Conservation (phyloP, 2,329 filamentous ascomycete species). For the Cylindrodendrum hubeiense region DNA sequence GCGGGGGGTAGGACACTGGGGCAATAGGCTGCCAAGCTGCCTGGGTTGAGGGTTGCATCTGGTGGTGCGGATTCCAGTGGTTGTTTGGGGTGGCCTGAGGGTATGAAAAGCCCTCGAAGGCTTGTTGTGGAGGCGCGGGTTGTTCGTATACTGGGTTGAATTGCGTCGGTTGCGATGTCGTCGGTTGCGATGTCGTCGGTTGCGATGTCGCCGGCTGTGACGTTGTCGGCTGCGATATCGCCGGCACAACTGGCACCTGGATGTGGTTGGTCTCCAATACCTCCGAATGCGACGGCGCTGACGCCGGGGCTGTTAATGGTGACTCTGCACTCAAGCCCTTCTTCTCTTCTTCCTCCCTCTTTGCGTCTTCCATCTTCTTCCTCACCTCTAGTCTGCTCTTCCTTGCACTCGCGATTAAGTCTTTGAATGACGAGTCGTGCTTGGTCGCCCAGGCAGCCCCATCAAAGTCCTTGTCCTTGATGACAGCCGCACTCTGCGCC, state of each 20-base stretch:
- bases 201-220: not conserved
- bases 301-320: not conserved
- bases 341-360: slow-evolving; percentile 32
- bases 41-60: not conserved
- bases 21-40: not conserved
- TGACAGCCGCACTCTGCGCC: slow-evolving; percentile 54
- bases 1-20: not conserved
- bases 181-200: not conserved
- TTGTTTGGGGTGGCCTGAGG: not conserved
- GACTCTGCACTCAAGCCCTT: slow-evolving; percentile 18
- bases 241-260: not conserved
- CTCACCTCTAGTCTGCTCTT: slow-evolving; percentile 61
- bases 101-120: not conserved
- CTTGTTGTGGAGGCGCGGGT: not conserved
- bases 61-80: not conserved
- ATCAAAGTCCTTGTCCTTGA: slow-evolving; percentile 93
- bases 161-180: not conserved
- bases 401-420: slow-evolving; percentile 82
- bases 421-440: slow-evolving; percentile 81
- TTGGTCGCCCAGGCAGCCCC: slow-evolving; percentile 78
- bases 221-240: not conserved
- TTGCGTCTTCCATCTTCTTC: slow-evolving; percentile 42
- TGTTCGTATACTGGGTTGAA: no score
- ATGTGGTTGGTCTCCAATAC: not conserved
- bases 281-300: not conserved